A percentile compares a stretch with the other conserved stretches of the same genome.
phyloP scores from a whole-genome alignment of 208 protist species.

The Acanthamoeba sp. region DNA sequence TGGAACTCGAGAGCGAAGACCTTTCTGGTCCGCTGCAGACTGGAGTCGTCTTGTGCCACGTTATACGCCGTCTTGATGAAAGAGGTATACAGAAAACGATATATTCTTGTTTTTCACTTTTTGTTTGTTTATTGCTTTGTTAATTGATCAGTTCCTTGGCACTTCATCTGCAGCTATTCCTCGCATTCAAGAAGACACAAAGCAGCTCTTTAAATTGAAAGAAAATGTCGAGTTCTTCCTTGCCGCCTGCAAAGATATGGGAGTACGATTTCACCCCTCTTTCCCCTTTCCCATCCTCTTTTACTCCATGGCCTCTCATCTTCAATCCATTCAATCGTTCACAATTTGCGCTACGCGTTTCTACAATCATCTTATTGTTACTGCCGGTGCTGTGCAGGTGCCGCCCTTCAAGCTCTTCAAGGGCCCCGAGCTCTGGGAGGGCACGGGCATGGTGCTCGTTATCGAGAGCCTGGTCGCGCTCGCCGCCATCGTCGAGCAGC shows the following conservation, averaged over 20 bases:
- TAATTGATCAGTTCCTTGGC: not conserved
- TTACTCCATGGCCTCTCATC: not conserved
- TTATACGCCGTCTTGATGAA: slow-evolving; percentile 76
- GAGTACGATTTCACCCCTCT: not conserved
- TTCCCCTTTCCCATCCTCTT: not conserved
- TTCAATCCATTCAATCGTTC: not conserved
- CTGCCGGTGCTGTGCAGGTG: not conserved
- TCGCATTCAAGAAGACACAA: slow-evolving; percentile 58
- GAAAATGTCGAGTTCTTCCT: slow-evolving; percentile 64
- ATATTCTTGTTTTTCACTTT: not conserved
- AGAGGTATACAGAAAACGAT: not conserved
- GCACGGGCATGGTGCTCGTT: not conserved
- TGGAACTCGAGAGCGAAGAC: slow-evolving; percentile 62
- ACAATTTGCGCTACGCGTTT: too few relatives aligned
- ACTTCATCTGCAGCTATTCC: slow-evolving; percentile 9
- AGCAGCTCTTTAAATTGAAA: slow-evolving; percentile 62
- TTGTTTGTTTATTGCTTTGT: not conserved
- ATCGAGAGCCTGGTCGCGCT: slow-evolving; percentile 51
- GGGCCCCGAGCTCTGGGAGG: slow-evolving; percentile 34
- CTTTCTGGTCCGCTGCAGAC: slow-evolving; percentile 41
- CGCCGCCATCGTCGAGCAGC: slow-evolving; percentile 7
- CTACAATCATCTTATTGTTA: not conserved
- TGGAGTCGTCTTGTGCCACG: slow-evolving; percentile 76
- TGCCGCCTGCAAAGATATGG: slow-evolving; percentile 54
- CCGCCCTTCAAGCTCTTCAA: slow-evolving; percentile 47